These are phyloP conservation scores for Stagonosporopsis rhizophila DNA, from an alignment of 2,329 filamentous ascomycete genomes.

Conservation along the genomic window DNA sequence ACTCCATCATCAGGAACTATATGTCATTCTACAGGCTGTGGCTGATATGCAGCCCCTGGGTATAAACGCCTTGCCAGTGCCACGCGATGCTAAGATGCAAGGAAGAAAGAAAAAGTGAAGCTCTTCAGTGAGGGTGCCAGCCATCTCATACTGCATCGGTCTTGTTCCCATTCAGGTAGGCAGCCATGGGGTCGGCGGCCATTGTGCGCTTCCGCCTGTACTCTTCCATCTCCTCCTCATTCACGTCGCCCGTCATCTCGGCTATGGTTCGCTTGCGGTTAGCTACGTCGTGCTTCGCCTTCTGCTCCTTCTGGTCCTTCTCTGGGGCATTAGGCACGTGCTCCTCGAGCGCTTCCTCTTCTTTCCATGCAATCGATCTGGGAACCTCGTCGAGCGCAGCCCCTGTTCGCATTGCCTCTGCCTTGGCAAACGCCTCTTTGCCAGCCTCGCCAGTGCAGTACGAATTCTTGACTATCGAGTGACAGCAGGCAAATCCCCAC, in stretches of 20 bases:
- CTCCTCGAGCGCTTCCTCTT: conserved; percentile 50
- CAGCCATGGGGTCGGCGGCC: conserved; percentile 86
- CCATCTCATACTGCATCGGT: conserved; percentile 64
- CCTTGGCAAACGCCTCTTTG: conserved; percentile 78
- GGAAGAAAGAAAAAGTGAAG: conserved; percentile 16
- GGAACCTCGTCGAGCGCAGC: conserved; percentile 54
- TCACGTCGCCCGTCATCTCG: conserved; percentile 78
- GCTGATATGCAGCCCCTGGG: conserved; percentile 28
- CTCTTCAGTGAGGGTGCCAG: conserved; percentile 22
- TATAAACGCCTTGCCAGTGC: conserved; percentile 36
- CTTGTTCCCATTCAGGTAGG: conserved; percentile 72
- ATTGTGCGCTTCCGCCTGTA: conserved; percentile 78
- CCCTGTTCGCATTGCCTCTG: conserved; percentile 66
- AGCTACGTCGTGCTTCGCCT: conserved; percentile 50
- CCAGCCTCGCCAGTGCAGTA: conserved; percentile 96
- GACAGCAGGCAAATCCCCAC: conserved; percentile 97
- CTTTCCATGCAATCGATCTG: conserved; percentile 51
- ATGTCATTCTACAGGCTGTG: conserved; percentile 43
- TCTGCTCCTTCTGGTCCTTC: conserved; percentile 50
- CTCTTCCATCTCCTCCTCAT: conserved; percentile 84
- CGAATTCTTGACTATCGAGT: conserved; percentile 92
- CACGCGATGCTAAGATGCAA: conserved; percentile 43
- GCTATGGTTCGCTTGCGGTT: conserved; percentile 76
- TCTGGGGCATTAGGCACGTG: conserved; percentile 55
- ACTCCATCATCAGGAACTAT: conserved; percentile 41